phyloP scores from a whole-genome alignment of 176 grass and related monocot genomes.

The Aechmea fasciata region DNA sequence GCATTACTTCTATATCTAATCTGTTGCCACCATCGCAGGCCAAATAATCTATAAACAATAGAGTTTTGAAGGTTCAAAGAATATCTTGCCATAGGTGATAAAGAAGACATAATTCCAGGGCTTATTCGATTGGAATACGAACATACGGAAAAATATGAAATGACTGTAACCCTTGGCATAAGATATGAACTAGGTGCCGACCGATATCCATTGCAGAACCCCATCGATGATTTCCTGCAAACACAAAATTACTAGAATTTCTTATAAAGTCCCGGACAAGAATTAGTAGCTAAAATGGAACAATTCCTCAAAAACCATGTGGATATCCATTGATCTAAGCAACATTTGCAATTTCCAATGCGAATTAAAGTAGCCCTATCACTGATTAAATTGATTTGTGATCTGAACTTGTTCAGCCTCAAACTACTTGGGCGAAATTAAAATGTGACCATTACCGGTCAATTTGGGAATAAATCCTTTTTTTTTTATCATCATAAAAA shows the following conservation, averaged over 20 bases:
- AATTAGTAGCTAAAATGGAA: not conserved
- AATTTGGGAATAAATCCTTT: too few relatives aligned
- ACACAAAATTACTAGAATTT: not conserved
- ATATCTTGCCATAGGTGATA: not conserved
- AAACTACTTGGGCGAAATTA: too few relatives aligned
- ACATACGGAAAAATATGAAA: conserved; percentile 14
- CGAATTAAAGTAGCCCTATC: too few relatives aligned
- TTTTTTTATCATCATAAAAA: too few relatives aligned
- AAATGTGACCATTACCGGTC: too few relatives aligned
- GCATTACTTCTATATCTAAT: conserved; percentile 27
- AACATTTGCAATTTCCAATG: too few relatives aligned
- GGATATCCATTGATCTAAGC: too few relatives aligned
- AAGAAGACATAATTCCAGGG: not conserved
- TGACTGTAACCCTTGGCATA: not conserved
- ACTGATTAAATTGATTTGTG: too few relatives aligned
- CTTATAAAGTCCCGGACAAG: not conserved
- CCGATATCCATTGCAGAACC: conserved; percentile 2
- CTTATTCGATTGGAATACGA: not conserved
- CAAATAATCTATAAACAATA: not conserved
- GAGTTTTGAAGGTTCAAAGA: conserved; percentile 1
- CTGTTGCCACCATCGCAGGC: conserved; percentile 13
- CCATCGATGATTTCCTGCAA: conserved; percentile 14
- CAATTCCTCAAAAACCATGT: too few relatives aligned
- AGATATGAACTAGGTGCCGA: not conserved
- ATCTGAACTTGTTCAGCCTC: too few relatives aligned